A percentile compares a stretch with the other conserved stretches of the same genome.
These are phyloP conservation scores for Jasminum sambac DNA, from an alignment of 257 asterid species.

Conservation along the genomic window DNA sequence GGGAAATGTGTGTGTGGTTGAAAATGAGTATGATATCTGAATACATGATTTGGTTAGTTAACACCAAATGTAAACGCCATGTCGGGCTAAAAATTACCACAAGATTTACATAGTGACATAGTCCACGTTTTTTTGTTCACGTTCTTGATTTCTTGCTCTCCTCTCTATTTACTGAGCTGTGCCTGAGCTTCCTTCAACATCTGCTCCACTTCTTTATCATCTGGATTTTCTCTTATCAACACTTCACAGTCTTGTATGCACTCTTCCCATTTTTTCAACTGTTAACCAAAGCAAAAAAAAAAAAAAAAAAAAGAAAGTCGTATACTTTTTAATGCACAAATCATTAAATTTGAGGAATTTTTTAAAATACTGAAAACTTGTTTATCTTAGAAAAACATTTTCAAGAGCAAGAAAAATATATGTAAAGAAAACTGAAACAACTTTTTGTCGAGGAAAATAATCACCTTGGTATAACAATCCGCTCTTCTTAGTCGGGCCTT, in stretches of 20 bases:
- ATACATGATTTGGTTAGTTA: too few relatives aligned
- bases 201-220: slow-evolving; percentile 46
- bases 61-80: too few relatives aligned
- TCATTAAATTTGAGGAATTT: background rate
- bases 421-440: too few relatives aligned
- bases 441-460: too few relatives aligned
- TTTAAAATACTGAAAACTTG: too few relatives aligned
- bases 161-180: background rate
- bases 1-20: too few relatives aligned
- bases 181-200: slow-evolving; percentile 48
- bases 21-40: too few relatives aligned
- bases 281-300: background rate
- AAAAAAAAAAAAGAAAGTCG: background rate
- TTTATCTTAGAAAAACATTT: too few relatives aligned
- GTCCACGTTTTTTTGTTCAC: background rate
- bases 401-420: too few relatives aligned
- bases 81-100: background rate
- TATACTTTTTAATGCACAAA: background rate
- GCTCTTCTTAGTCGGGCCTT: slow-evolving; percentile 76
- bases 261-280: slow-evolving; percentile 67
- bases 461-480: slow-evolving; percentile 66
- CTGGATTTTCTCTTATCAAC: slow-evolving; percentile 48
- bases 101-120: background rate
- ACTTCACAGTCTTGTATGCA: slow-evolving; percentile 62
- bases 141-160: background rate